Base-by-base conservation (phyloP, 2,329 filamentous ascomycete genomes). In the Alternaria solani region DNA sequence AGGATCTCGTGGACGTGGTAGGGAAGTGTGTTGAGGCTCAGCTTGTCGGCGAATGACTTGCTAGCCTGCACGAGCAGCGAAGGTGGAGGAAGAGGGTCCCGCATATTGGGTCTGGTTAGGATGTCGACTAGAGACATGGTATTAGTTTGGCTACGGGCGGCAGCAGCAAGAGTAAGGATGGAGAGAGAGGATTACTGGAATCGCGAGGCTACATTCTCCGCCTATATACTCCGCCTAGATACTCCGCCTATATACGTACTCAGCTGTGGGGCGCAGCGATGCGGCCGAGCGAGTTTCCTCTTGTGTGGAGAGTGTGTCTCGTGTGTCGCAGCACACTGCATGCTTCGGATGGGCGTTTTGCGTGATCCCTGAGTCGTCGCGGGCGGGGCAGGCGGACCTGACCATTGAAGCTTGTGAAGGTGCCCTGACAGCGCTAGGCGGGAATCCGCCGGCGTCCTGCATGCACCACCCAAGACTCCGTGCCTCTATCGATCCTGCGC, bases 1-100 rank as follows among this genome's bases (percentile, higher is more conserved):
- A 93, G 62, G 32, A 94, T 84, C 78, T 95, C 91, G 80, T 95
- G 92, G 64, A 91, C 83, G 78, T 95, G 92, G 42, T 89, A 81
- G 7, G 91, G 90, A n/a, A 95, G 84, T 2, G 89, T 89, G 4
- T 84, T 83, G 48, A 94, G 81, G 54, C 81, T 78, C 61, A 90
- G 80, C 64, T 80, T 82, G 65, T 90, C 85, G 61, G 90, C 88
- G 73, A 87, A 83, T 12, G 91, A 91, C 75, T 88, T 84, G 51
- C 88, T 81, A 60, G 87, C 83, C 62, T 79, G 70, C 64, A 83
- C 78, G 55, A 89, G 82, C 80, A 82, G 81, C 55, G 84, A 83
- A 55, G 88, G 88, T 64, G 83, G 66, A 38, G 88, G 87, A 72
- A 93, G 91, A 1, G 89, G 89, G 69, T 94, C 91, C 75, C 84